Evolutionary conservation across 2,329 filamentous ascomycete species (phyloP).

Genomic region (Hypoxylon sp.): DNA sequence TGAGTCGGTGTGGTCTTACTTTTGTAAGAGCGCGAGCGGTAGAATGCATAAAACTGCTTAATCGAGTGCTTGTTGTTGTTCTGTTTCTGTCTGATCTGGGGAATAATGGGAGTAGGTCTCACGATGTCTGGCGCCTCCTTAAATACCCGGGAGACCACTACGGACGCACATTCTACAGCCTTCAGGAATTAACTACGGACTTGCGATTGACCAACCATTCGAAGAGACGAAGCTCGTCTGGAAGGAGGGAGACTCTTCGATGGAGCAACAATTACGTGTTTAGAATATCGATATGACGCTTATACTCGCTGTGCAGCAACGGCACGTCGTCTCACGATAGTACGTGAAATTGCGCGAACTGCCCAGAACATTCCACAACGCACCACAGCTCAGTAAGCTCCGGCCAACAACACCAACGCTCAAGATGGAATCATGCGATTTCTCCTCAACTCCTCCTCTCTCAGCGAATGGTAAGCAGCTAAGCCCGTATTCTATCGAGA

Average conservation of each 20-base stretch:
- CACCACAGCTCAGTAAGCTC: conserved; percentile 9
- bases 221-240: conserved; percentile 36
- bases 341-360: conserved; percentile 46
- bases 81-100: conserved; percentile 48
- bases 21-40: conserved; percentile 40
- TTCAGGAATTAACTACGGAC: conserved; percentile 47
- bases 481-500: conserved; percentile 5
- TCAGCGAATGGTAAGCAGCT: conserved; percentile 1
- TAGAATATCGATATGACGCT: conserved; percentile 25
- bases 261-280: conserved; percentile 16
- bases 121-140: conserved; percentile 41
- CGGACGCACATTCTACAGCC: conserved; percentile 41
- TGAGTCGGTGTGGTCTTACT: conserved; percentile 44
- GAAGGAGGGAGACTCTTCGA: conserved; percentile 49
- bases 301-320: conserved; percentile 25
- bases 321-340: conserved; percentile 41
- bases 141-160: conserved; percentile 49
- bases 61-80: conserved; percentile 36
- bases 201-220: conserved; percentile 39
- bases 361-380: conserved; percentile 49
- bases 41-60: conserved; percentile 29
- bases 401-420: conserved; percentile 5
- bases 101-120: conserved; percentile 34
- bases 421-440: conserved; percentile 7
- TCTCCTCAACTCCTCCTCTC: conserved; percentile 1